phyloP scores from a whole-genome alignment of 2,329 filamentous ascomycete genomes.

The Aureobasidium leucospermi region DNA sequence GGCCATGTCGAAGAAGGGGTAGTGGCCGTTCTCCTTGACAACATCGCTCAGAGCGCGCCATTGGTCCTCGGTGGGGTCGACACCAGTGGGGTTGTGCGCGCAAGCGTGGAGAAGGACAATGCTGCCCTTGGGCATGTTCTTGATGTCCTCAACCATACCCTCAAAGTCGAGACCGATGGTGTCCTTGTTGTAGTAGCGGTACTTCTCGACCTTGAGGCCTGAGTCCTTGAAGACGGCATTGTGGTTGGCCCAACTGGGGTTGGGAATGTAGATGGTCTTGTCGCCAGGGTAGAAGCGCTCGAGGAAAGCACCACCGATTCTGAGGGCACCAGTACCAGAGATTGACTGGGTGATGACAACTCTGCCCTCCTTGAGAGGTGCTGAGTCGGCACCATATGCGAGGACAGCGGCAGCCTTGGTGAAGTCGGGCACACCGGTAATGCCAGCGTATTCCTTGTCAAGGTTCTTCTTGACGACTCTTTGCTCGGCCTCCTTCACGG shows the following conservation, averaged over 20 bases:
- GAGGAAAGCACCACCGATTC: constrained; percentile 91
- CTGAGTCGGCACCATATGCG: constrained; percentile 77
- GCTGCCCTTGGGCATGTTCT: constrained; percentile 76
- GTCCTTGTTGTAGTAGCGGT: constrained; percentile 98
- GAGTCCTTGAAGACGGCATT: constrained; percentile 92
- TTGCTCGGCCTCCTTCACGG: constrained; percentile 81
- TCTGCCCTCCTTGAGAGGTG: constrained; percentile 64
- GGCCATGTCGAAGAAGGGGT: constrained; percentile 98
- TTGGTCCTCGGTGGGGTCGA: constrained; percentile 86
- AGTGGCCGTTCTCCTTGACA: constrained; percentile 81
- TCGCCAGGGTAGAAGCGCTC: constrained; percentile 81
- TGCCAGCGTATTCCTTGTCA: constrained; percentile 98
- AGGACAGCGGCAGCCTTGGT: constrained; percentile 85
- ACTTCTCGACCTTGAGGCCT: constrained; percentile 84
- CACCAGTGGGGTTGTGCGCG: constrained; percentile 95
- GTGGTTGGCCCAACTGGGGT: constrained; percentile 97
- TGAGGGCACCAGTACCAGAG: constrained; percentile 91
- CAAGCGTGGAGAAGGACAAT: constrained; percentile 93
- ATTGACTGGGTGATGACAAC: constrained; percentile 95
- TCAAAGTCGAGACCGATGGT: constrained; percentile 98
- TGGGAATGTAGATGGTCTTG: constrained; percentile 96
- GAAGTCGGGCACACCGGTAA: constrained; percentile 92
- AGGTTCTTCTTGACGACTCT: constrained; percentile 69
- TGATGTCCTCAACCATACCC: constrained; percentile 84
- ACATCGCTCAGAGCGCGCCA: constrained; percentile 85